Base-by-base conservation (phyloP, 1,139 yeast genomes). In the Taphrina confusa region DNA sequence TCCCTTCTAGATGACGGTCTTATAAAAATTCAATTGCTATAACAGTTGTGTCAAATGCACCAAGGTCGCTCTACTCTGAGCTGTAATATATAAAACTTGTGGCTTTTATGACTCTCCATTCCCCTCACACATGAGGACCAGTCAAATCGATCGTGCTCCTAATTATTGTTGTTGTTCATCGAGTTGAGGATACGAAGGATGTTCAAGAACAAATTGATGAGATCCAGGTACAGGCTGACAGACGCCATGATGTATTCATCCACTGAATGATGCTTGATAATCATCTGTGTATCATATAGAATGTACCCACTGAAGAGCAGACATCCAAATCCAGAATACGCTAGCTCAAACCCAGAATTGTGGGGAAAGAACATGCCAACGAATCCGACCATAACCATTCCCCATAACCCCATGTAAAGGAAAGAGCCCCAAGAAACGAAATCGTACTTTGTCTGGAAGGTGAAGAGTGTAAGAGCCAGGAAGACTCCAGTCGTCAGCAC, bases 231-330 rank as follows among this genome's bases (percentile, higher is more conserved):
- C 63, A 89, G 78, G 65, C 81, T 76, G 69, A 89, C 82, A 16
- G 94, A 82, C 56, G 95, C 89, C 51, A 86, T 82, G 18, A 91
- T 80, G 67, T 88, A 95, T 68, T 90, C 96, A 66, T 87, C 96
- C 63, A 94, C 85, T 69, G 86, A 87, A 67, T 81, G 85, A 62
- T 84, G 85, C 69, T 87, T 85, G 82, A 89, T 80, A 58, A 92
- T 81, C 65, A 82, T 73, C 73, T 89, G 96, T 27, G 96, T 89
- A 71, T 89, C 96, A 57, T 88, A 82, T 61, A 89, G 73, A 61
- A 89, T 80, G 71, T 86, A 89, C 6, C 84, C 80, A 22, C 86
- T 77, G 73, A 89, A 90, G 4, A 89, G 74, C 37, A 84, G 68
- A 2, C 95, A 92, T 14, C 95, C 96, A 52, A 84, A 70, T 61